Evolutionary conservation across 306 rosid species (phyloP).

Genomic region (Malus asiatica): DNA sequence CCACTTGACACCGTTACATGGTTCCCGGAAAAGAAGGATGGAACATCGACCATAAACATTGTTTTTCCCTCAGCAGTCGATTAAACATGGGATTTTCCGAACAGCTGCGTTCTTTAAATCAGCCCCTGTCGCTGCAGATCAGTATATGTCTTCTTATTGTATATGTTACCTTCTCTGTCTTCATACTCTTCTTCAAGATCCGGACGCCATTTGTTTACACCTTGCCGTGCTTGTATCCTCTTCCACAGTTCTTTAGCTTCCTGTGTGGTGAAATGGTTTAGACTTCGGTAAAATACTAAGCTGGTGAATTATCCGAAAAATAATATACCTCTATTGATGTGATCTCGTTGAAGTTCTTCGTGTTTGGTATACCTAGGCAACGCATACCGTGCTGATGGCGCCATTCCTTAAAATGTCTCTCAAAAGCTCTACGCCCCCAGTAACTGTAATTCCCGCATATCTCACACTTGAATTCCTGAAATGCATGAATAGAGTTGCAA

Average conservation of each 20-base stretch:
- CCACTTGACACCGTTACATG: not conserved
- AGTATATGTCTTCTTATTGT: constrained; percentile 90
- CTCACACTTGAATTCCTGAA: constrained; percentile 96
- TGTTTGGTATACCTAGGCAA: constrained; percentile 97
- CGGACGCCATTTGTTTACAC: constrained; percentile 95
- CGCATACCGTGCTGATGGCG: constrained; percentile 99
- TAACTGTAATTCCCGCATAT: constrained; percentile 99
- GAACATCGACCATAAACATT: not conserved
- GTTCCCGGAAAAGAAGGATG: not conserved
- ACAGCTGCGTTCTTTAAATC: constrained; percentile 28
- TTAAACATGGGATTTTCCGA: not conserved
- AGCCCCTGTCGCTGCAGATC: constrained; percentile 97
- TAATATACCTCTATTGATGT: constrained; percentile 82
- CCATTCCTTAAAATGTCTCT: constrained; percentile 98
- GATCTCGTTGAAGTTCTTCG: constrained; percentile 93
- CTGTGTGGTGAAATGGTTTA: constrained; percentile 35
- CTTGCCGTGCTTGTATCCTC: constrained; percentile 83
- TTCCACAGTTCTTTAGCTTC: constrained; percentile 97
- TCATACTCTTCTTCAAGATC: constrained; percentile 99
- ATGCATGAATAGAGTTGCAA: constrained; percentile 12
- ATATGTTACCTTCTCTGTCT: constrained; percentile 95
- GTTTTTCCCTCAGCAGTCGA: not conserved
- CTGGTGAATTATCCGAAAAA: not conserved
- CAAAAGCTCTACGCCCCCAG: constrained; percentile 99
- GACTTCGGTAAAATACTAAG: not conserved